Percentiles rank a stretch among this genome's conserved stretches.
These are phyloP conservation scores for Cairneyella variabilis DNA, from an alignment of 495 filamentous ascomycete genomes.

Conservation along the genomic window DNA sequence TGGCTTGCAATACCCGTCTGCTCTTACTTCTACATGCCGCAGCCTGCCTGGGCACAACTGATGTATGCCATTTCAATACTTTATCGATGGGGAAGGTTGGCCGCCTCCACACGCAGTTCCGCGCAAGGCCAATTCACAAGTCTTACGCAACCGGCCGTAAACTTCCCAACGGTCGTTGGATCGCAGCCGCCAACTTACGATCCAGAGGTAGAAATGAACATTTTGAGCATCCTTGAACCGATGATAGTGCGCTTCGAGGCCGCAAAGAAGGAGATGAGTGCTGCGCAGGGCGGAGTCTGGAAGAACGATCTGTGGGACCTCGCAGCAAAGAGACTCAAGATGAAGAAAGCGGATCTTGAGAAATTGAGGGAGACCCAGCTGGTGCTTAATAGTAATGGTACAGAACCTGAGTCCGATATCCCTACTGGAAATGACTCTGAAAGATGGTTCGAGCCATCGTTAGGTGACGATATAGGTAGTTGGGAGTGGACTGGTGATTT, in stretches of 20 bases:
- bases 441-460: not conserved
- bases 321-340: constrained; percentile 25
- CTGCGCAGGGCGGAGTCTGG: constrained; percentile 25
- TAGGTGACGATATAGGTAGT: not conserved
- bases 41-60: constrained; percentile 33
- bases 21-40: constrained; percentile 35
- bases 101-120: not conserved
- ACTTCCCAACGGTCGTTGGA: not conserved
- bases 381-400: too few species aligned
- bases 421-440: not conserved
- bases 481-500: constrained; percentile 30
- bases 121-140: not conserved
- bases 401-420: too few species aligned
- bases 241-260: constrained; percentile 26
- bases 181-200: not conserved
- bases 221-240: constrained; percentile 24
- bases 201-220: constrained; percentile 16
- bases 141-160: not conserved
- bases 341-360: constrained; percentile 23
- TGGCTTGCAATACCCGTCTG: constrained; percentile 37
- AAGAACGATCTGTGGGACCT: constrained; percentile 28
- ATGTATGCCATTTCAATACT: constrained; percentile 37
- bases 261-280: constrained; percentile 27
- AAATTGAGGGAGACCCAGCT: constrained; percentile 19
- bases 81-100: constrained; percentile 30